Base-by-base conservation (phyloP, 257 asterid species). In the Cordia subcordata region DNA sequence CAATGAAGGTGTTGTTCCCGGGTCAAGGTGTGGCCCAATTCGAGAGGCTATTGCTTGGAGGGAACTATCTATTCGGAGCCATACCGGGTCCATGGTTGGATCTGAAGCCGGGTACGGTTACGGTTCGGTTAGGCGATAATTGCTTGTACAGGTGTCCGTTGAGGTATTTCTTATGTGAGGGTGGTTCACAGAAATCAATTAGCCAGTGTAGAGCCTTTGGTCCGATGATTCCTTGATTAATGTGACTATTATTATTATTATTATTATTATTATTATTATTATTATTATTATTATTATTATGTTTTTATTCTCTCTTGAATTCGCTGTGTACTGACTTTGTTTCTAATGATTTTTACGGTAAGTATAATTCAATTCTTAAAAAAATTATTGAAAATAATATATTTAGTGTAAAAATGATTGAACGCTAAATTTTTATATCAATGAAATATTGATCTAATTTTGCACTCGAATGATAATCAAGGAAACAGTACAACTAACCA, bases 81-180 rank as follows among this genome's bases (percentile, higher is more conserved):
- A 83, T 90, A 0, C 98, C 98, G 74, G 77, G 85, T 62, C 82
- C 77, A 27, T 81, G 88, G 21, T 8, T 87, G 76, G 82, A 62
- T 8, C 78, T 87, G 51, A 75, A 87, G 74, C 81, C 94, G 86
- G 94, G 81, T 73, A 78, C 94, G 64, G 82, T 90, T 0, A 78
- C 65, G 27, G 64, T 90, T 10, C 75, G 67, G 8, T 76, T 90
- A 69, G 98, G 98, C 22, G 85, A 87, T 37, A 90, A 90, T 67
- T 90, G 98, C 66, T 66, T 90, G 79, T 85, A 76, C 75, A 73
- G 96, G 70, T 90, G 98, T 38, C 96, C 98, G 49, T 16, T 78
- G 4, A 81, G 94, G 62, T 72, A 66, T 62, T 81, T 87, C 66
- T 74, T 90, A 33, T 90, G 98, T 71, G 85, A 60, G 8, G 98